Evolutionary conservation across 176 grass and related monocot genomes (phyloP), one percentile per base, ranked within the genome.

Genomic region (Olyra latifolia): DNA sequence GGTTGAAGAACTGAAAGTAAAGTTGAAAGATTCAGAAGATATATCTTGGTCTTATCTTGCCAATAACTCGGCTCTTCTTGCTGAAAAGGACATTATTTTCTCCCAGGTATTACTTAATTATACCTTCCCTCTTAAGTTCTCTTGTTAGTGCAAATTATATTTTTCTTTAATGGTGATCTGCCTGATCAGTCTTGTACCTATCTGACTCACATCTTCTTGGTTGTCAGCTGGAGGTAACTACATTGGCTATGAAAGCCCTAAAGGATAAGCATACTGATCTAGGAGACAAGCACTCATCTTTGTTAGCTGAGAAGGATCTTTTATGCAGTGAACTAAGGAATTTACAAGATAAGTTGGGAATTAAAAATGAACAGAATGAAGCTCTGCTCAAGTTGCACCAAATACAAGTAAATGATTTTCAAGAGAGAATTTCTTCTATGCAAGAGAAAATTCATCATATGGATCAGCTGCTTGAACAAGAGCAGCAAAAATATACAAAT

Each of bases 331-430:
- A 89, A 64, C 32, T 85, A 56, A 80, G 65, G 69, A 83, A 90
- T 66, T 44, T 90, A 66, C 72, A 93, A 86, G 61, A 82, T 78
- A 69, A 88, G 71, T 82, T 90, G 82, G 47, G 79, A 82, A 65
- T 75, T 71, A 87, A 75, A 76, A 88, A 85, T 41, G 44, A 89
- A 84, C 76, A 87, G 60, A 72, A 86, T 84, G 86, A 82, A 77
- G 73, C 49, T 60, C 52, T 63, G 38, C 49, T 93, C 49, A 80
- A 71, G 69, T 86, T 88, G 63, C 82, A 71, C 52, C 74, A 88
- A 71, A 76, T 85, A 41, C 80, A 86, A 39, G 44, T 58, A 65
- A 58, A 56, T 50, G 60, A 77, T 75, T 79, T 87, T 30, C 41
- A 91, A 81, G 69, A 47, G 16, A 63, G 74, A 79, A 81, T 89